phyloP scores from a whole-genome alignment of 768 basidiomycete genomes.

The Austroboletus eburneus region DNA sequence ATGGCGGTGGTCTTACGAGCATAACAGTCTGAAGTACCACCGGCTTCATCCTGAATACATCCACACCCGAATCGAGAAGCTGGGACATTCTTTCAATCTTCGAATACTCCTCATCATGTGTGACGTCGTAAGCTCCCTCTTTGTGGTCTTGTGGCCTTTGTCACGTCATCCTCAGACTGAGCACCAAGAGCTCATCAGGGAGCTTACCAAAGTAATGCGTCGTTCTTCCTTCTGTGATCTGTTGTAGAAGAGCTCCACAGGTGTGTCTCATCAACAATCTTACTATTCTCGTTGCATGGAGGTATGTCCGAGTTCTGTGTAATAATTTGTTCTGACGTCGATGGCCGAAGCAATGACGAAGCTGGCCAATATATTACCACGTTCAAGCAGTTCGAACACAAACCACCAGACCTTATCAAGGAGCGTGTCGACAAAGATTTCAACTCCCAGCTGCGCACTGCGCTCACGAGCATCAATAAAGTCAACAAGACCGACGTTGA shows the following conservation, averaged over 20 bases:
- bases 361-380: slow-evolving; percentile 87
- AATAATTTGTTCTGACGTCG: slow-evolving; percentile 2
- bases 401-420: slow-evolving; percentile 89
- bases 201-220: slow-evolving; percentile 74
- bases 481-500: slow-evolving; percentile 98
- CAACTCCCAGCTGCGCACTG: slow-evolving; percentile 69
- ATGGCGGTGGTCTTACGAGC: not conserved
- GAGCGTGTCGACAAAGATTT: slow-evolving; percentile 92
- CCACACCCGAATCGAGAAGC: slow-evolving; percentile 81
- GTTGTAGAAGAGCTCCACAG: slow-evolving; percentile 31
- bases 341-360: slow-evolving; percentile 67
- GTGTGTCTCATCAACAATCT: slow-evolving; percentile 89
- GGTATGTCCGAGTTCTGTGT: slow-evolving; percentile 42
- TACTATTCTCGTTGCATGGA: slow-evolving; percentile 90
- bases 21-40: slow-evolving; percentile 80
- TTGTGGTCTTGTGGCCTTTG: not conserved
- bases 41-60: slow-evolving; percentile 98
- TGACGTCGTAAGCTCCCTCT: slow-evolving; percentile 72
- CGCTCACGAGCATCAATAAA: slow-evolving; percentile 84
- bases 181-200: slow-evolving; percentile 86
- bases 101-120: slow-evolving; percentile 85
- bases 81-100: slow-evolving; percentile 77
- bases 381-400: slow-evolving; percentile 93
- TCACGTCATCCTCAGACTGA: slow-evolving; percentile 56
- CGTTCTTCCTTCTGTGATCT: slow-evolving; percentile 1